Conservation (phyloP, 2,329 filamentous ascomycete genomes). For the Fonsecaea multimorphosa region DNA sequence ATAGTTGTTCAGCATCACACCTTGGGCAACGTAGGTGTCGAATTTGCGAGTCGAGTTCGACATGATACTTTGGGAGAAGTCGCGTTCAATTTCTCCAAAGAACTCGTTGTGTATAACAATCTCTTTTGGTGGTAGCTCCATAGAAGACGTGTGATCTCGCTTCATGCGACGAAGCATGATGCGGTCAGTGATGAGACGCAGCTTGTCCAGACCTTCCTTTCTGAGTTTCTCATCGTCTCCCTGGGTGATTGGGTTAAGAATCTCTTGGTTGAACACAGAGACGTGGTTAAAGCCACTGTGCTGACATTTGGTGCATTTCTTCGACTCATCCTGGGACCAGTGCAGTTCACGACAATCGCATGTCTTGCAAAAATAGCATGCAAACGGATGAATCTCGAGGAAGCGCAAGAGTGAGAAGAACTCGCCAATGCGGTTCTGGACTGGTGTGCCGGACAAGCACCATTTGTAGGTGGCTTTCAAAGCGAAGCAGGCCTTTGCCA, state of each 20-base stretch:
- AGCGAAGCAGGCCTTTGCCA: constrained; percentile 93
- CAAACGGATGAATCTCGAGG: constrained; percentile 84
- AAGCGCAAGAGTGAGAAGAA: constrained; percentile 95
- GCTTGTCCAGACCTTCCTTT: constrained; percentile 74
- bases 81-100: constrained; percentile 93
- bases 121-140: constrained; percentile 96
- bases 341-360: constrained; percentile 82
- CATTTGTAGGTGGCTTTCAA: constrained; percentile 87
- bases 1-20: constrained; percentile 95
- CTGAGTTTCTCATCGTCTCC: constrained; percentile 60
- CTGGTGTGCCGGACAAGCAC: constrained; percentile 92
- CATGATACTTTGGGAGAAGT: constrained; percentile 97
- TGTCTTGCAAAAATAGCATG: constrained; percentile 90
- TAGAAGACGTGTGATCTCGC: constrained; percentile 87
- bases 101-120: constrained; percentile 92
- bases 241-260: constrained; percentile 81
- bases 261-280: constrained; percentile 91
- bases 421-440: constrained; percentile 96
- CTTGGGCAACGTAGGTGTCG: constrained; percentile 92
- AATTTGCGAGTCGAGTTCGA: constrained; percentile 86
- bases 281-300: constrained; percentile 71
- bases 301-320: constrained; percentile 72
- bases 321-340: constrained; percentile 77
- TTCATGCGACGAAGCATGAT: constrained; percentile 97
- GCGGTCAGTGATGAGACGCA: constrained; percentile 85